Conservation (phyloP, 1,139 yeast species). For the Debaryomyces sp. region DNA sequence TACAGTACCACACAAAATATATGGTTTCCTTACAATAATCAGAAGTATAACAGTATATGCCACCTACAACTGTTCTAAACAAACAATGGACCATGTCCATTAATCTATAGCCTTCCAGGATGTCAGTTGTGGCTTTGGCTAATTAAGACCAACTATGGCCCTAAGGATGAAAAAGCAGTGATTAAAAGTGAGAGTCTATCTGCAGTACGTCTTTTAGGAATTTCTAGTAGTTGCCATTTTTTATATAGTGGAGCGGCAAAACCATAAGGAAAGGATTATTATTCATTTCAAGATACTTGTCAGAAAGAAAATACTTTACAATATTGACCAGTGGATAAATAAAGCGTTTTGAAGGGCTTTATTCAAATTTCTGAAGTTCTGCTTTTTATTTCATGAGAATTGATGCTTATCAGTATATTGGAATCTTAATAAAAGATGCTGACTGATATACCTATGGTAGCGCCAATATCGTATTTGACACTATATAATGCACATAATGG, state of each 20-base stretch:
- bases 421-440: constrained; percentile 3
- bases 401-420: constrained; percentile 6
- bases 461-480: constrained; percentile 28
- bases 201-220: not conserved
- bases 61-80: not conserved
- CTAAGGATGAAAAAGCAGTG: not conserved
- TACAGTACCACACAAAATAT: not conserved
- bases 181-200: not conserved
- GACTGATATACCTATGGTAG: constrained; percentile 2
- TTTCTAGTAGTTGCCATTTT: constrained; percentile 4
- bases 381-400: not conserved
- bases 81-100: no score
- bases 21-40: not conserved
- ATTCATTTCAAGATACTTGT: not conserved
- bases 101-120: not conserved
- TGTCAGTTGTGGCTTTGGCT: not conserved
- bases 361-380: not conserved
- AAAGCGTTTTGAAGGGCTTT: not conserved
- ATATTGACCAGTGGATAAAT: not conserved
- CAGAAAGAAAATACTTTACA: not conserved
- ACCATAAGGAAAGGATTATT: not conserved
- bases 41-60: not conserved
- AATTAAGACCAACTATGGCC: not conserved
- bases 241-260: constrained; percentile 5
- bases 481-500: constrained; percentile 48